Base-by-base conservation (phyloP, 345 rosid species). In the Dovyalis caffra region DNA sequence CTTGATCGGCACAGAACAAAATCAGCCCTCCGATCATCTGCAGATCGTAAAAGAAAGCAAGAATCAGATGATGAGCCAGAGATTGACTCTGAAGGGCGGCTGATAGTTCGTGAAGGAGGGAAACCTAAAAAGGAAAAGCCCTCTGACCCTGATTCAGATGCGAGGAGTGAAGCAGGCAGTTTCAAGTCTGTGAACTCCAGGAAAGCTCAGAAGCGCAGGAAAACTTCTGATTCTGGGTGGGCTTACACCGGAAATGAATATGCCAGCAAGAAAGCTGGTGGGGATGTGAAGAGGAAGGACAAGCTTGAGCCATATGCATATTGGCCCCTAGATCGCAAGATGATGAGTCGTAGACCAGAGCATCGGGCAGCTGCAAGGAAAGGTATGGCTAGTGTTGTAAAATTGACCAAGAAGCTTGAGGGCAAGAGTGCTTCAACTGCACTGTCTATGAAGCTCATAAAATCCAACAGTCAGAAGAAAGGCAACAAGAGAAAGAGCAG, bases 291-390 rank as follows among this genome's bases (percentile, higher is more conserved):
- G 83, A 89, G 86, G 88, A 95, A 93, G 82, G 98, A 87, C 58
- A 95, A 93, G 81, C 90, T 95, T 20, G 99, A 92, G 77, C 98
- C 99, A 0, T 93, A 91, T 75, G 99, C 99, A 0, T 95, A 93
- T 74, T 95, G 99, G 99, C 98, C 99, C 2, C 89, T 95, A 9
- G 98, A 95, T 77, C 89, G 97, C 10, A 95, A 93, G 87, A 91
- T 95, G 98, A 90, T 93, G 92, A 93, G 98, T 78, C 88, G 90
- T 53, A 88, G 95, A 75, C 91, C 98, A 1, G 91, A 93, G 77
- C 98, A 93, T 70, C 85, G 89, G 51, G 97, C 93, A 12, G 90
- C 95, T 37, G 99, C 99, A 0, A 79, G 92, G 64, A 90, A 86
- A 79, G 99, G 99, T 15, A 93, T 95, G 94, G 81, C 90, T 3